Evolutionary conservation across 2,329 filamentous ascomycete genomes (phyloP).

Genomic region (Clarireedia monteithiana): DNA sequence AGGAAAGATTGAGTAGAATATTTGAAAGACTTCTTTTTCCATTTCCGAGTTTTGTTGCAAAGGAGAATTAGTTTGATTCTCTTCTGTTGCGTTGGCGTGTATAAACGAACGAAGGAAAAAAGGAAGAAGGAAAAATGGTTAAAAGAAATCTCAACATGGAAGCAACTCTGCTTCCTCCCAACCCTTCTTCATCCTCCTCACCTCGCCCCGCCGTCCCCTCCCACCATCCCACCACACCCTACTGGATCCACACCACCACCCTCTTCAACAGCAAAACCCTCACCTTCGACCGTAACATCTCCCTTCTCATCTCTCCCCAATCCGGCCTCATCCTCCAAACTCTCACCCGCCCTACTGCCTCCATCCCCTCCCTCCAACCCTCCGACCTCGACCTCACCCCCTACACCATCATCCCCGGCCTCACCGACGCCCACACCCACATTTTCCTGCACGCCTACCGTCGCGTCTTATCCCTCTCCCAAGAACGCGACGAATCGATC

Average conservation of each 20-base stretch:
- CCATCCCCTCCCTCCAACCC: background rate
- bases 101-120: no score
- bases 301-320: background rate
- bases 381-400: background rate
- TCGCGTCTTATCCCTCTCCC: background rate
- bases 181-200: no score
- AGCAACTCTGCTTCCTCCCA: no score
- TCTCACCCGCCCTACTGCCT: background rate
- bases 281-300: background rate
- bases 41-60: no score
- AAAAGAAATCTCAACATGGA: no score
- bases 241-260: background rate
- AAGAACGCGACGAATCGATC: background rate
- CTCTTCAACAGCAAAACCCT: background rate
- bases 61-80: no score
- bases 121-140: no score
- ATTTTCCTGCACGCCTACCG: background rate
- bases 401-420: background rate
- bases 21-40: no score
- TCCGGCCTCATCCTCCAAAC: background rate
- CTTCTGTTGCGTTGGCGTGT: no score
- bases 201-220: no score
- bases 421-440: background rate
- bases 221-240: background rate
- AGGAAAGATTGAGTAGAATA: no score